These are phyloP conservation scores for Biscogniauxia mediterranea DNA, from an alignment of 2,329 filamentous ascomycete species.

Conservation along the genomic window DNA sequence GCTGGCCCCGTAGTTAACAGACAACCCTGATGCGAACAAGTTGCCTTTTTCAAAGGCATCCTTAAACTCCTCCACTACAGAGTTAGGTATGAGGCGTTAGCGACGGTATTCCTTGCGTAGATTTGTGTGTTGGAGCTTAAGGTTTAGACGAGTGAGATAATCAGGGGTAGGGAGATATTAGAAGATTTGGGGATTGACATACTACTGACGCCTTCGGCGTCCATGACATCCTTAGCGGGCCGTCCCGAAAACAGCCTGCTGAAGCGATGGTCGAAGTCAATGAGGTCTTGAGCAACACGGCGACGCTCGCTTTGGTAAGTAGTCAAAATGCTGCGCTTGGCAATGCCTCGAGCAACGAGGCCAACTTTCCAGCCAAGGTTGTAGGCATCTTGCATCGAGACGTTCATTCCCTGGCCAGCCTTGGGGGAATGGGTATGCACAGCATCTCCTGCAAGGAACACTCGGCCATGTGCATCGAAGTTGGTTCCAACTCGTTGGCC, in stretches of 20 bases:
- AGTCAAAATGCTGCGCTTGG: constrained; percentile 41
- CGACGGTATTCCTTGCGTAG: not conserved
- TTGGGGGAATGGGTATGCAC: constrained; percentile 59
- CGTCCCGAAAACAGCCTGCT: constrained; percentile 50
- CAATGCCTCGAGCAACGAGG: constrained; percentile 43
- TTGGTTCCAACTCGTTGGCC: constrained; percentile 60
- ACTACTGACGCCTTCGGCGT: constrained; percentile 57
- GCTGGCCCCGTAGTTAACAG: constrained; percentile 58
- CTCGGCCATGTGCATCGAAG: constrained; percentile 54
- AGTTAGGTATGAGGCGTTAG: not conserved
- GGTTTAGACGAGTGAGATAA: not conserved
- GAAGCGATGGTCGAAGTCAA: constrained; percentile 61
- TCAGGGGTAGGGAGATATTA: not conserved
- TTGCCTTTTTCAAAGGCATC: constrained; percentile 58
- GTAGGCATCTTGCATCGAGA: constrained; percentile 64
- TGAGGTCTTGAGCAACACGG: constrained; percentile 63
- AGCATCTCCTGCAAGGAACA: constrained; percentile 71
- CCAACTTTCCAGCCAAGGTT: constrained; percentile 59
- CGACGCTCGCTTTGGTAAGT: constrained; percentile 55
- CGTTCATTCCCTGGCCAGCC: constrained; percentile 71
- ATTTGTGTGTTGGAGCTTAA: not conserved
- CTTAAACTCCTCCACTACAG: constrained; percentile 56
- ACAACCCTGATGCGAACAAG: constrained; percentile 54
- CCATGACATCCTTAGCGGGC: constrained; percentile 31
- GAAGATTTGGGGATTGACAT: not conserved